Base-by-base conservation (phyloP, 495 filamentous ascomycete species). In the Penicillium angulare region DNA sequence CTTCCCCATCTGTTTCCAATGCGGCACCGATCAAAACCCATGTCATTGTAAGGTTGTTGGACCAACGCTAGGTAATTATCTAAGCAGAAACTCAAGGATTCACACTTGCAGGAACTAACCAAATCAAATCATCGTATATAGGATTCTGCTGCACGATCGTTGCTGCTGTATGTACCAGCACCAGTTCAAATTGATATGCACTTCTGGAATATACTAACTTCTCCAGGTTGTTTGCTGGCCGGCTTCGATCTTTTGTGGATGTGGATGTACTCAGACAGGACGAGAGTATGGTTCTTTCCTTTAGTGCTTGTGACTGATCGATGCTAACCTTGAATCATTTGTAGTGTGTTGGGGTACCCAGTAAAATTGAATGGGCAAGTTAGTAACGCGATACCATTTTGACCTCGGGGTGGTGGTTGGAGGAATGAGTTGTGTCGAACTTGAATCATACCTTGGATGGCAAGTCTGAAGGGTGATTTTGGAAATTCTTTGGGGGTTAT, bases 11-110 rank as follows among this genome's bases (percentile, higher is more conserved):
- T 80, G 77, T 54, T 76, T 80, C 61, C 77, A 80, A 60, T 79
- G 76, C 57, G 76, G 76, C 31, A 80, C 77, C 2, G 76, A 79
- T 49, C 79, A 83, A 61, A 85, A 85, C 52, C 81, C 81, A 1
- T 84, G 82, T 47, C 79, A 75, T 43, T 83, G 79, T 64, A 84
- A 84, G 52, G 76, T 85, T 12, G 75, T 85, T 20, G 80, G 82
- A 8, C 82, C 82, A 20, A 83, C 80, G 1, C 49, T 84, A 18
- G 80, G 79, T 72, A 68, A 41, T 32, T 40, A 7, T 27, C 15
- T 17, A n/a, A 15, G 18, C 2, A 3, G 33, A 27, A 7, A 13
- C 44, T 10, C 20, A 6, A 24, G 15, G 20, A 41, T 18, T 46
- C 7, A 33, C 15, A 32, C 31, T 18, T 18, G 34, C 7, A 1